Base-by-base conservation (phyloP, 83 land plant genomes). In the Thuja plicata region DNA sequence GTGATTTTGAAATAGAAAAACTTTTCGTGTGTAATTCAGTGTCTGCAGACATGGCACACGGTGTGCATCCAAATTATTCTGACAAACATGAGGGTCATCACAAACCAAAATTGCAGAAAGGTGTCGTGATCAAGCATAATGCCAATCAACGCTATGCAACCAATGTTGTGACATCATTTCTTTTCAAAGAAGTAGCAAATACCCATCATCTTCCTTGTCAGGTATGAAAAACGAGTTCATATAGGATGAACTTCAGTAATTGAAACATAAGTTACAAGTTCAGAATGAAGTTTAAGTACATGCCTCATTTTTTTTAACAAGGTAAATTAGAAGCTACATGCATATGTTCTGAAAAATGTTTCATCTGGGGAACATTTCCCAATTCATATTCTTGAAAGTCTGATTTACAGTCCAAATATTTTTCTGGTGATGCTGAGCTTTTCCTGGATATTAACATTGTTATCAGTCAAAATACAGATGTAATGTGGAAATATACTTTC, bases 21-120 rank as follows among this genome's bases (percentile, higher is more conserved):
- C 16, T 0, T 83, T 83, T 83, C 15, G 12, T 83, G 15, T 46
- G 85, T 83, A 43, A 27, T 79, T 62, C 92, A 97, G 99, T 98
- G 10, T 98, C 99, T 89, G 99, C 99, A 57, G 99, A 98, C 86
- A 98, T 98, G 99, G 99, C 99, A 50, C 99, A 97, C 94, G 99
- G 98, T 57, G 94, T 97, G 80, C 99, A 98, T 86, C 99, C 99
- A 66, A 98, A 98, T 89, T 98, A 94, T 81, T 35, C 91, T 32
- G 99, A 97, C 71, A 95, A 94, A 89, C 93, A 97, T 92, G 99
- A 97, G 89, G 97, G 95, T 77, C 91, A 96, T 86, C 99, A 98
- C 88, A 93, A 96, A 74, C 99, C 99, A 38, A 92, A 92, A 89
- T 87, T 98, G 73, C 97, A 97, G 55, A 95, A 96, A 78, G 99